These are phyloP conservation scores for Talaromyces sp. DNA, from an alignment of 2,329 filamentous ascomycete genomes.

Conservation along the genomic window DNA sequence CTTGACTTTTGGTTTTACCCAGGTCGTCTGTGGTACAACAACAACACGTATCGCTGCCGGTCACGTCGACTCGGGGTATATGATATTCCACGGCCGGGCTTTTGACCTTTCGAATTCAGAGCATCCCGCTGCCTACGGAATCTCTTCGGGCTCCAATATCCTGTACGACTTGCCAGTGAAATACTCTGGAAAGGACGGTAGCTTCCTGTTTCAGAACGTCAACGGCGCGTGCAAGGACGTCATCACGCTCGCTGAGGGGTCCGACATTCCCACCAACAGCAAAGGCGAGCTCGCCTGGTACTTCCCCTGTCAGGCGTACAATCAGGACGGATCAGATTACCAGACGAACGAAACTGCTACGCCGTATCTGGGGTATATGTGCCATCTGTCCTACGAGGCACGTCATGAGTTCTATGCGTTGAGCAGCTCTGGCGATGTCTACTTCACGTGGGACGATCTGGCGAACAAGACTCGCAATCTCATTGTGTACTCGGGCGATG, in stretches of 20 bases:
- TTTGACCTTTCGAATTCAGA: slow-evolving; percentile 75
- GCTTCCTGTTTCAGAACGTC: slow-evolving; percentile 97
- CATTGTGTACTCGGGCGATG: slow-evolving; percentile 89
- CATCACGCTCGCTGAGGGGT: slow-evolving; percentile 67
- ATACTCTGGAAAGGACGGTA: slow-evolving; percentile 85
- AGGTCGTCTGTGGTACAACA: slow-evolving; percentile 74
- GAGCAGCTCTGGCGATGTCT: slow-evolving; percentile 73
- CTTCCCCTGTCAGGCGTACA: slow-evolving; percentile 87
- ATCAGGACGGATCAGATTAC: slow-evolving; percentile 79
- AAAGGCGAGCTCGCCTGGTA: slow-evolving; percentile 86
- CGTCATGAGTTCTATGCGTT: slow-evolving; percentile 75
- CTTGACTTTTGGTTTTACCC: slow-evolving; percentile 93
- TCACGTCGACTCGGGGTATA: slow-evolving; percentile 73
- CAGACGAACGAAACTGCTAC: slow-evolving; percentile 68
- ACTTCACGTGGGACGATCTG: slow-evolving; percentile 93
- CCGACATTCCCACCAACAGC: slow-evolving; percentile 73
- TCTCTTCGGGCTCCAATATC: slow-evolving; percentile 71
- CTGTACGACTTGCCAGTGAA: slow-evolving; percentile 80
- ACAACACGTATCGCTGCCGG: slow-evolving; percentile 74
- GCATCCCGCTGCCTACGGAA: slow-evolving; percentile 76
- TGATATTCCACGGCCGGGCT: slow-evolving; percentile 93
- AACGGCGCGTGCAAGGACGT: slow-evolving; percentile 93
- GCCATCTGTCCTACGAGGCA: slow-evolving; percentile 70
- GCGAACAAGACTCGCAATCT: slow-evolving; percentile 85
- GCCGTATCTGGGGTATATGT: slow-evolving; percentile 80